These are phyloP conservation scores for Leonotis leonurus DNA, from an alignment of 257 asterid genomes.

Conservation along the genomic window DNA sequence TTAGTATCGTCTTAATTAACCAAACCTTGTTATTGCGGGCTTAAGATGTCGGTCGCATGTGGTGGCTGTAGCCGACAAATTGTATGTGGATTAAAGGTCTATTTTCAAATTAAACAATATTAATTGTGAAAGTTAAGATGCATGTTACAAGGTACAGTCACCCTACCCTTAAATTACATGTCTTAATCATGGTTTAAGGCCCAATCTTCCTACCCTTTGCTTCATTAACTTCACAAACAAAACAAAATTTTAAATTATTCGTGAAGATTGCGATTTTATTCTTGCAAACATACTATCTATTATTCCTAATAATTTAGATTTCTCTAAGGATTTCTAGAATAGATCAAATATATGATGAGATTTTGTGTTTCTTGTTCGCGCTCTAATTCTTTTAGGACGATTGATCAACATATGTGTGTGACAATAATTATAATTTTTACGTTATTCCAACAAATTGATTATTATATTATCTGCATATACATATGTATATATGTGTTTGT, in stretches of 20 bases:
- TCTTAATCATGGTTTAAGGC: background rate
- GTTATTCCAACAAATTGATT: too few relatives aligned
- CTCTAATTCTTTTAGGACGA: too few relatives aligned
- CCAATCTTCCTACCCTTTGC: conserved; percentile 12
- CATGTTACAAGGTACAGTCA: conserved; percentile 6
- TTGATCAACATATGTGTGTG: too few relatives aligned
- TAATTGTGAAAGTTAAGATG: background rate
- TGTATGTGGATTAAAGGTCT: conserved; percentile 3
- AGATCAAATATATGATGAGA: background rate
- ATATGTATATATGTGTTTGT: too few relatives aligned
- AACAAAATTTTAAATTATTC: background rate
- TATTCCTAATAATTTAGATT: background rate
- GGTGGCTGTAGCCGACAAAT: conserved; percentile 26
- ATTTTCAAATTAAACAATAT: background rate
- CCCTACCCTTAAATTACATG: background rate
- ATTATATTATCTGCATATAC: too few relatives aligned
- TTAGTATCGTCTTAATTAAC: conserved; percentile 13
- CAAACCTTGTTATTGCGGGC: background rate
- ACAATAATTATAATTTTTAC: background rate
- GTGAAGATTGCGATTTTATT: background rate
- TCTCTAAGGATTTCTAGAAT: background rate
- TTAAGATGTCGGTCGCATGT: conserved; percentile 20
- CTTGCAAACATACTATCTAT: background rate
- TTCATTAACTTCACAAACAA: background rate
- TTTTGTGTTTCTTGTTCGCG: background rate